Evolutionary conservation across 2,329 filamentous ascomycete species (phyloP).

Genomic region (Clonostachys byssicola): DNA sequence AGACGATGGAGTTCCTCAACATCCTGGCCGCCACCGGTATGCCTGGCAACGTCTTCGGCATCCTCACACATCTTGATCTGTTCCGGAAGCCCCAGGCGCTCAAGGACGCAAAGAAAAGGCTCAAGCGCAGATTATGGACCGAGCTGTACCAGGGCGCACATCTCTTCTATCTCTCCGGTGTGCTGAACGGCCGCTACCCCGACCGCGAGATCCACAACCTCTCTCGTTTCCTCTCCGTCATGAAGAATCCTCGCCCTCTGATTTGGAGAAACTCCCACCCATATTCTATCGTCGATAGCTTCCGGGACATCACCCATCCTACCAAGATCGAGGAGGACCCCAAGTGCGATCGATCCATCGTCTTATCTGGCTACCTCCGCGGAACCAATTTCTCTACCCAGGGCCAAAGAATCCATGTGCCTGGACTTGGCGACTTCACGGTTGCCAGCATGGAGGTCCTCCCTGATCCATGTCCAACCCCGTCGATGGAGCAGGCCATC

Average conservation of each 20-base stretch:
- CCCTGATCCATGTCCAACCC: conserved; percentile 93
- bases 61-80: conserved; percentile 91
- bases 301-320: conserved; percentile 91
- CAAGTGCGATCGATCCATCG: conserved; percentile 87
- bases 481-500: conserved; percentile 80
- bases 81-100: conserved; percentile 92
- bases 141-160: conserved; percentile 97
- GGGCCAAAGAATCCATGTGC: conserved; percentile 84
- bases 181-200: conserved; percentile 94
- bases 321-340: conserved; percentile 83
- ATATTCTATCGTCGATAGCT: conserved; percentile 89
- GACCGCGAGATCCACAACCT: conserved; percentile 96
- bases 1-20: conserved; percentile 99
- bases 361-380: conserved; percentile 87
- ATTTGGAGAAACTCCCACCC: conserved; percentile 96
- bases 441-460: conserved; percentile 80
- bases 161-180: conserved; percentile 92
- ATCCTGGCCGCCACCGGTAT: conserved; percentile 91
- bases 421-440: conserved; percentile 85
- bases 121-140: conserved; percentile 96
- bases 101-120: conserved; percentile 89
- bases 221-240: conserved; percentile 91
- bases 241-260: conserved; percentile 97
- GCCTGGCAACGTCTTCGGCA: conserved; percentile 97
- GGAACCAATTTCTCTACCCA: conserved; percentile 90